Base-by-base conservation (phyloP, 208 protist genomes). In the Leishmania arabica region DNA sequence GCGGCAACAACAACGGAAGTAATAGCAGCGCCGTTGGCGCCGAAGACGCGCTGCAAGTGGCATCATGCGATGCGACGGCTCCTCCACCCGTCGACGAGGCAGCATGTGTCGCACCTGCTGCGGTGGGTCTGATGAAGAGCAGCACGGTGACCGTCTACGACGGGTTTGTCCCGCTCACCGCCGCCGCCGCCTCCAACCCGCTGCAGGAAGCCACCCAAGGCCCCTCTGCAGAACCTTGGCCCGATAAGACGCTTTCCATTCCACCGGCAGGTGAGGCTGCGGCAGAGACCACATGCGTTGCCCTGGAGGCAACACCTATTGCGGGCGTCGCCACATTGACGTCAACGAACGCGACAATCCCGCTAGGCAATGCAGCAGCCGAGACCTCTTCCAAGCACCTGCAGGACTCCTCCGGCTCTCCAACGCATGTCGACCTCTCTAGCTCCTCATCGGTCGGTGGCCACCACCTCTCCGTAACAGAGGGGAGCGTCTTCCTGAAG, bases 391-490 rank as follows among this genome's bases (percentile, higher is more conserved):
- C 37, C 27, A 73, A 45, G 72, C 51, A 62, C 51, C 47, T 27
- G 34, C n/a, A 37, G 19, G 4, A 9, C 2, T 51, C 31, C 24
- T 40, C 42, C 34, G 75, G 58, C 15, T 42, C 56, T 31, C 56
- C 11, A 3, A 47, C 27, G 37, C 8, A 1, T n/a, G 66, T 82
- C 17, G 82, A 89, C 5, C 27, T 89, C 40, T 91, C 88, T 5
- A 91, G 88, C 85, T 89, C 88, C 42, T 85, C 84, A 21, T 91
- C 93, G 0, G 84, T 97, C 15, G 92, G 94, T 45, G 94, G 94
- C 9, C 94, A 97, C 69, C 94, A 97, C 85, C 68, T 97, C 82
- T 86, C 91, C 4, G 82, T 97, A 49, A 89, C 83, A 49, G 75
- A 87, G 51, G 89, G 89, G 17, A 85, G 84, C 56, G 85, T 84